phyloP scores from a whole-genome alignment of 2,329 filamentous ascomycete genomes.

The Fonsecaea erecta region DNA sequence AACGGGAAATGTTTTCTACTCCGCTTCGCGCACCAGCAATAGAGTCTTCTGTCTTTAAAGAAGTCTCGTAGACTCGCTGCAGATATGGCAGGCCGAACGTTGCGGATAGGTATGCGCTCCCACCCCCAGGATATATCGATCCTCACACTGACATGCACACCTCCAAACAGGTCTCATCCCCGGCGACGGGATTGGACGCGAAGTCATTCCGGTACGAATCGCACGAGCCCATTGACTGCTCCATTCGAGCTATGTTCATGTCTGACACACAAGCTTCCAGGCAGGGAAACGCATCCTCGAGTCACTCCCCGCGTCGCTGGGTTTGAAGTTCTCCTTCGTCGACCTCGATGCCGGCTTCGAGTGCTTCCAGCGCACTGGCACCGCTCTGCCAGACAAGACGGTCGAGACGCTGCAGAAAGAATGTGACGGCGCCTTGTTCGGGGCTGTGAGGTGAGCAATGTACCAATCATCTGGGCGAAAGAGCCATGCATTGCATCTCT shows the following conservation, averaged over 20 bases:
- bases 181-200: conserved; percentile 96
- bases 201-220: conserved; percentile 79
- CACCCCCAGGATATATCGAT: not conserved
- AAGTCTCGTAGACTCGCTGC: not conserved
- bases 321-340: conserved; percentile 91
- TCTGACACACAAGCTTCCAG: conserved; percentile 39
- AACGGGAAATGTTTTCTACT: conserved; percentile 2
- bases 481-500: not conserved
- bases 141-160: not conserved
- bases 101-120: conserved; percentile 29
- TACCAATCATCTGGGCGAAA: not conserved
- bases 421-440: conserved; percentile 95
- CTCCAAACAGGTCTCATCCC: conserved; percentile 75
- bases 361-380: conserved; percentile 87
- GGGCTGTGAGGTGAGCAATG: conserved; percentile 72
- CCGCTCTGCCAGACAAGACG: conserved; percentile 85
- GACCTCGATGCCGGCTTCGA: conserved; percentile 92
- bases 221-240: conserved; percentile 15
- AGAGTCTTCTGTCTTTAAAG: not conserved
- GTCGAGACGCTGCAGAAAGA: conserved; percentile 86
- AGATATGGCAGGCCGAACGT: conserved; percentile 29
- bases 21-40: not conserved
- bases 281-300: conserved; percentile 89
- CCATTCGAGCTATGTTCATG: not conserved
- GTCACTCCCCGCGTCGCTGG: conserved; percentile 86